Conservation (phyloP, 805 yeast genomes). For the Priceomyces fermenticarens region DNA sequence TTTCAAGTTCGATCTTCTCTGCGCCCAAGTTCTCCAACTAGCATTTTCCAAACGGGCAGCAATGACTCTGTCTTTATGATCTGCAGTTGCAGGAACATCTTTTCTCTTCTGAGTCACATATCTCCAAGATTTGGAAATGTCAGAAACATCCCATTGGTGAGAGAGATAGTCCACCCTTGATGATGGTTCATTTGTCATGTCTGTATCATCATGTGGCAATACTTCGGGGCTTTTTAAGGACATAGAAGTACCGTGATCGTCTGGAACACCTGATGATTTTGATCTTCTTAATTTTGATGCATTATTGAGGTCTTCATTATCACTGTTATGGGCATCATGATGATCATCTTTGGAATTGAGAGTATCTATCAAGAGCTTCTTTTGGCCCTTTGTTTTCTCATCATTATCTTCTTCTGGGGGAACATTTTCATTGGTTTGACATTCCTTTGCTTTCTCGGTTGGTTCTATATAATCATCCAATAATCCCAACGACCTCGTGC, state of each 20-base stretch:
- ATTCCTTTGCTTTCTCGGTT: slow-evolving; percentile 12
- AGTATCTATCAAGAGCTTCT: neutral
- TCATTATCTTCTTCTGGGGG: neutral
- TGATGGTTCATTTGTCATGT: slow-evolving; percentile 74
- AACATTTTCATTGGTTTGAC: slow-evolving; percentile 3
- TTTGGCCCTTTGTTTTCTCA: neutral
- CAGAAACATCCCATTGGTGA: slow-evolving; percentile 93
- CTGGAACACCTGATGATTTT: neutral
- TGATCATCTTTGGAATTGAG: slow-evolving; percentile 1
- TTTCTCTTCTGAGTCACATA: slow-evolving; percentile 80
- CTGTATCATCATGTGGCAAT: slow-evolving; percentile 80
- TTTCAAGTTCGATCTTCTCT: slow-evolving; percentile 58
- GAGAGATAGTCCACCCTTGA: slow-evolving; percentile 93
- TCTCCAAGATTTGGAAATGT: slow-evolving; percentile 93
- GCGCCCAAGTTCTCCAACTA: slow-evolving; percentile 95
- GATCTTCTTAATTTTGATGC: neutral
- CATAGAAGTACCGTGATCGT: slow-evolving; percentile 7
- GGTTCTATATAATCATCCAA: slow-evolving; percentile 66
- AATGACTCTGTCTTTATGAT: slow-evolving; percentile 48
- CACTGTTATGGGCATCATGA: slow-evolving; percentile 1
- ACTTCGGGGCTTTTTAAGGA: slow-evolving; percentile 30
- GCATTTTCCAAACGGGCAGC: slow-evolving; percentile 51
- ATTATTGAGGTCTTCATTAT: slow-evolving; percentile 1
- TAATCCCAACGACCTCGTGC: slow-evolving; percentile 81
- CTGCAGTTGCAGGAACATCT: slow-evolving; percentile 30